Evolutionary conservation across 2,329 filamentous ascomycete genomes (phyloP).

Genomic region (Hypoxylon sp.): DNA sequence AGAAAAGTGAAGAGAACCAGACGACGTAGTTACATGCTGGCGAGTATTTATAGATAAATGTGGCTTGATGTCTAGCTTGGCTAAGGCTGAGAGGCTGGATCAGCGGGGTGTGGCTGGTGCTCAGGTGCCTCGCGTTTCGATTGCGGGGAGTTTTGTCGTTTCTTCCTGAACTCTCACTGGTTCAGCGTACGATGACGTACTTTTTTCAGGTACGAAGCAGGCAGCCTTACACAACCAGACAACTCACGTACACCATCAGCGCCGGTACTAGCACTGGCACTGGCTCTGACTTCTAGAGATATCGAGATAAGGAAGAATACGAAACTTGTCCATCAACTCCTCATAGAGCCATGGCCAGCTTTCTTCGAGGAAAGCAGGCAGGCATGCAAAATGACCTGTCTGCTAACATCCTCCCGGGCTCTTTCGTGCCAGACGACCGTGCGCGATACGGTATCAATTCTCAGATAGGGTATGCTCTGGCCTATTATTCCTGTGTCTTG

Average conservation of each 20-base stretch:
- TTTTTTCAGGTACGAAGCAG: neutral
- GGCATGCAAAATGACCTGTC: conserved; percentile 93
- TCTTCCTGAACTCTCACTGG: neutral
- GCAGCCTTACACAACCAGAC: neutral
- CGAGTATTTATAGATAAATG: neutral
- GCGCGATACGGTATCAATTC: conserved; percentile 84
- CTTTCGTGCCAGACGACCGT: conserved; percentile 86
- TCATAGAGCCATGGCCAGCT: conserved; percentile 73
- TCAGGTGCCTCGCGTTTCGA: neutral
- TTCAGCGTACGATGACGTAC: neutral
- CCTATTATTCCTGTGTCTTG: neutral
- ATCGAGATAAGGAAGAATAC: neutral
- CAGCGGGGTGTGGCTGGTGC: neutral
- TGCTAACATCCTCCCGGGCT: conserved; percentile 75
- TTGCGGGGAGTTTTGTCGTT: too few species aligned
- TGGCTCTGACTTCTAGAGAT: neutral
- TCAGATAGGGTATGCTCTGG: conserved; percentile 64
- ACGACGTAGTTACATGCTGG: too few species aligned
- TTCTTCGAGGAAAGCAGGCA: conserved; percentile 90
- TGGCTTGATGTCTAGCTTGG: neutral
- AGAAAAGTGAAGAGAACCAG: too few species aligned
- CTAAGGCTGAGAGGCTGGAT: too few species aligned
- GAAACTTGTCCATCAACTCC: neutral
- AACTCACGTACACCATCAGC: neutral
- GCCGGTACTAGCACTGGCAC: too few species aligned